Base-by-base conservation (phyloP, 148 eudicot genomes). In the Chenopodium berlandieri region DNA sequence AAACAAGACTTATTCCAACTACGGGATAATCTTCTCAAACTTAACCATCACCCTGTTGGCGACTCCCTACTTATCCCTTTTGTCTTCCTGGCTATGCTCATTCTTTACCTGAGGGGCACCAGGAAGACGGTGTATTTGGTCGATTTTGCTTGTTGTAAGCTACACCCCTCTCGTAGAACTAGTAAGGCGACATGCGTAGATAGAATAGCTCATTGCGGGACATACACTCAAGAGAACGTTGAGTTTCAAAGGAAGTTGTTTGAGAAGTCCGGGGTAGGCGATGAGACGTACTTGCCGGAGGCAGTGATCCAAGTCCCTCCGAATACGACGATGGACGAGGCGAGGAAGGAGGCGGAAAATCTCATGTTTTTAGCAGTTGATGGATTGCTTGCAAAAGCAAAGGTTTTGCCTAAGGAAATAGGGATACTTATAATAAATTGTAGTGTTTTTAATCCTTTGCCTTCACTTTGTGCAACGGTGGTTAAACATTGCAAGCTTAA, bases 381-480 rank as follows among this genome's bases (percentile, higher is more conserved):
- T 40, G 83, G 77, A 78, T 25, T 86, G 27, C 64, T 86, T 4
- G 86, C 67, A 37, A 86, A 83, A 71, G 83, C 83, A 37, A 76
- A 78, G 79, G 72, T 83, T n/a, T 30, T 8, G 31, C 23, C 83
- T 0, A 80, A 81, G 82, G 86, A 86, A 12, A 86, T 86, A 1
- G 88, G 88, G 12, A 83, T 86, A 37, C 16, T 86, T n/a, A 56
- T 80, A 25, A 82, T 83, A 80, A 86, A 86, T 75, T 86, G 88
- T 78, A 86, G 86, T 72, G 64, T 83, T 78, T 86, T 86, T 71
- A 86, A 81, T 56, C 88, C 88, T 19, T 60, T 75, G 60, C 86
- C 88, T 31, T 86, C 88, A 3, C 64, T 86, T 46, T 86, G 86
- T 9, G 82, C 86, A 70, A 83, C 80, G 82, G 68, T 86, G 69